These are phyloP conservation scores for Spirogloea muscicola DNA, from an alignment of 139 green algal genomes.

Conservation along the genomic window DNA sequence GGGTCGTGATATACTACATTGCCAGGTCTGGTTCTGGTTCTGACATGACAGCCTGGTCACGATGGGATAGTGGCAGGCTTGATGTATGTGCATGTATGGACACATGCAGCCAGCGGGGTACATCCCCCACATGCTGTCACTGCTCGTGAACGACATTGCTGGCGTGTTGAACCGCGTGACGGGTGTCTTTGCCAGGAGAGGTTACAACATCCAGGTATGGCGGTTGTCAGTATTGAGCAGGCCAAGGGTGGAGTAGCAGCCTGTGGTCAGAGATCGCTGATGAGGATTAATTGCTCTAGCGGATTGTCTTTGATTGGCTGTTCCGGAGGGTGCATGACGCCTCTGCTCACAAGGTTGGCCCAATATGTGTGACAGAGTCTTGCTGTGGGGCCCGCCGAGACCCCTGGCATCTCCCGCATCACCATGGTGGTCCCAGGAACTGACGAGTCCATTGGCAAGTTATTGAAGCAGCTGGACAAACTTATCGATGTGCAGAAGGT, in stretches of 20 bases:
- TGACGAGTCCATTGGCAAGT: conserved; percentile 65
- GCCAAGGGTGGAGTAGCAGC: too few species aligned
- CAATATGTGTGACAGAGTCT: conserved; percentile 62
- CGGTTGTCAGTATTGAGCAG: too few species aligned
- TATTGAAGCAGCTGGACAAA: conserved; percentile 92
- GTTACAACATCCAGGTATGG: conserved; percentile 94
- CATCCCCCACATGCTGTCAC: conserved; percentile 70
- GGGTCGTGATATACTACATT: too few species aligned
- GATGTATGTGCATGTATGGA: too few species aligned
- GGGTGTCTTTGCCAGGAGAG: conserved; percentile 86
- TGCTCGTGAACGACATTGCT: conserved; percentile 82
- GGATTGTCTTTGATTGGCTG: too few species aligned
- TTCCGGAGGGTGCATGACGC: too few species aligned
- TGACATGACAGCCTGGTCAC: too few species aligned
- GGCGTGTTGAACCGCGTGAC: conserved; percentile 95
- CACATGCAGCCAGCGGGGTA: not conserved
- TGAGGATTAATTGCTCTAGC: too few species aligned
- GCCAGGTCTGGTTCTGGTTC: too few species aligned
- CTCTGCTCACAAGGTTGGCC: too few species aligned
- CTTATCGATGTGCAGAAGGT: conserved; percentile 75
- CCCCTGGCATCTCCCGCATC: conserved; percentile 77
- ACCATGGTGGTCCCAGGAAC: conserved; percentile 88
- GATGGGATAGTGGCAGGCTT: too few species aligned
- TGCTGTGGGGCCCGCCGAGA: conserved; percentile 85
- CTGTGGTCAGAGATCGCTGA: too few species aligned